Evolutionary conservation across 306 rosid species (phyloP).

Genomic region (Ormosia semicastrata): DNA sequence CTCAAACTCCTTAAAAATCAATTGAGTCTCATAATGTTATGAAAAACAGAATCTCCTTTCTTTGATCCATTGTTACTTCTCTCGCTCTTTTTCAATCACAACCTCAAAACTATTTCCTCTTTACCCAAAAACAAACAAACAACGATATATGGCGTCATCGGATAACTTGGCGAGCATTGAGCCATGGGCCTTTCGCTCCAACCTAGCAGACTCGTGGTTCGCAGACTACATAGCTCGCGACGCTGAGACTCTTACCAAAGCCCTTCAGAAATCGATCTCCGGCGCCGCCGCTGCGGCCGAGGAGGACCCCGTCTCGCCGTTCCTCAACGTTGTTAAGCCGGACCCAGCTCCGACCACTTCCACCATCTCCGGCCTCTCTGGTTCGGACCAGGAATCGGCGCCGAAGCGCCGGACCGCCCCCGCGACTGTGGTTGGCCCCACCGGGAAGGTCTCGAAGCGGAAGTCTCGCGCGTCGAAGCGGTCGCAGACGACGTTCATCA

Average conservation of each 20-base stretch:
- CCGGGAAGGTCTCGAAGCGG: constrained; percentile 56
- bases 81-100: background rate
- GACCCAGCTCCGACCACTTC: constrained; percentile 48
- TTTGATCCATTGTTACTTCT: too few relatives aligned
- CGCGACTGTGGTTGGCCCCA: background rate
- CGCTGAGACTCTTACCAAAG: constrained; percentile 50
- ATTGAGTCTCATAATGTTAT: too few relatives aligned
- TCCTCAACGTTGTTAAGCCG: background rate
- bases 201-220: constrained; percentile 53
- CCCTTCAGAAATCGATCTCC: constrained; percentile 63
- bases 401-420: constrained; percentile 30
- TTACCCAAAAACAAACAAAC: background rate
- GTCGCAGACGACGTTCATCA: constrained; percentile 79
- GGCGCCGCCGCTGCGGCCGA: background rate
- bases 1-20: too few relatives aligned
- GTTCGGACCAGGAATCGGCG: constrained; percentile 59
- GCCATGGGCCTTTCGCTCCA: constrained; percentile 43
- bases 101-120: background rate
- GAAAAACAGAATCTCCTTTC: too few relatives aligned
- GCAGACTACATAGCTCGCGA: constrained; percentile 57
- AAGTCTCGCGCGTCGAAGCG: constrained; percentile 84
- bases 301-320: constrained; percentile 24
- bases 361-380: constrained; percentile 58
- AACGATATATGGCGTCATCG: constrained; percentile 51
- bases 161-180: constrained; percentile 55